Conservation (phyloP, 2,329 filamentous ascomycete genomes). For the Calonectria honghensis region DNA sequence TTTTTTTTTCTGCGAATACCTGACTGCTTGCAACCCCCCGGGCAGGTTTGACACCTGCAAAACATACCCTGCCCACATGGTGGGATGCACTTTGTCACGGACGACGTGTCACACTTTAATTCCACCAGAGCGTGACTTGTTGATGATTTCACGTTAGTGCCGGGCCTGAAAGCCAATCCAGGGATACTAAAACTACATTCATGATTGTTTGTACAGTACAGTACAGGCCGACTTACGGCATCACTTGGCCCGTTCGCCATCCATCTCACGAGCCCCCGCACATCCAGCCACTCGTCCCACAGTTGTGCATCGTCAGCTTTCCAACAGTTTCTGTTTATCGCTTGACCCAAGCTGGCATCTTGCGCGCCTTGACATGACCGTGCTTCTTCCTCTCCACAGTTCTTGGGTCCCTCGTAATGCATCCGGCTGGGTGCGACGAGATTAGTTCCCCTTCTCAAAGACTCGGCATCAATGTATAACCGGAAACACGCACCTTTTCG, state of each 20-base stretch:
- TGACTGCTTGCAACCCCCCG: background rate
- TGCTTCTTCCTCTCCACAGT: slow-evolving; percentile 98
- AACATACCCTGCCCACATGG: slow-evolving; percentile 26
- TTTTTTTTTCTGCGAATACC: background rate
- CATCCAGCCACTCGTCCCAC: slow-evolving; percentile 42
- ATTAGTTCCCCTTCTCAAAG: slow-evolving; percentile 63
- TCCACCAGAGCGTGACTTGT: slow-evolving; percentile 34
- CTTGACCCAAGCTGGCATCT: slow-evolving; percentile 99
- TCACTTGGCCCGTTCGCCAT: slow-evolving; percentile 41
- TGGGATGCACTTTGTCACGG: slow-evolving; percentile 4
- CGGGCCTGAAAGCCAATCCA: slow-evolving; percentile 42
- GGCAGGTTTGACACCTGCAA: slow-evolving; percentile 23
- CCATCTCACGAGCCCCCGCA: slow-evolving; percentile 48
- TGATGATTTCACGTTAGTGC: slow-evolving; percentile 39
- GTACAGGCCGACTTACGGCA: slow-evolving; percentile 41
- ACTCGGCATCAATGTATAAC: slow-evolving; percentile 34
- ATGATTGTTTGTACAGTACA: slow-evolving; percentile 56
- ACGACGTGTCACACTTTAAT: slow-evolving; percentile 26
- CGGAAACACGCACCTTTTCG: slow-evolving; percentile 83
- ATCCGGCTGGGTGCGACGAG: slow-evolving; percentile 80
- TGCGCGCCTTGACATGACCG: slow-evolving; percentile 95
- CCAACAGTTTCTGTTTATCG: slow-evolving; percentile 64
- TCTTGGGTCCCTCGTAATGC: slow-evolving; percentile 92
- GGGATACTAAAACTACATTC: slow-evolving; percentile 55
- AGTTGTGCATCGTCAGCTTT: slow-evolving; percentile 40